Evolutionary conservation across 805 yeast species (phyloP).

Genomic region (Kuraishia ogatae): DNA sequence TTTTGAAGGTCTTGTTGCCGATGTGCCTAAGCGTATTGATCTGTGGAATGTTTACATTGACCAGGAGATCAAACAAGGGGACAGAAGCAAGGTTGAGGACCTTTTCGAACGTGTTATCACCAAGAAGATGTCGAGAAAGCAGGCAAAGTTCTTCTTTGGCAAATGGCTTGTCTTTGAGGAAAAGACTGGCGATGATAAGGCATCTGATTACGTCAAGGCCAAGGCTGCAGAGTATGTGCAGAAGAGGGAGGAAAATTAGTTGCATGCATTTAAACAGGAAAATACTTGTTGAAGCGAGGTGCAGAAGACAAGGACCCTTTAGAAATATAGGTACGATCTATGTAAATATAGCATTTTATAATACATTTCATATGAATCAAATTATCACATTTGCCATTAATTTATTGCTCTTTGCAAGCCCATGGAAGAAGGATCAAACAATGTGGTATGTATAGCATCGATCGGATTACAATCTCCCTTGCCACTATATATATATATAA

Average conservation of each 20-base stretch:
- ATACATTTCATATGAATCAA: neutral
- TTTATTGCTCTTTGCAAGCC: too few species aligned
- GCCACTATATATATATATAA: too few species aligned
- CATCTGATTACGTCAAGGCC: conserved; percentile 79
- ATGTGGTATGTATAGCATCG: too few species aligned
- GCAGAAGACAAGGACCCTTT: neutral
- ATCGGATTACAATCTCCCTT: too few species aligned
- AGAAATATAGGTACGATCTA: neutral
- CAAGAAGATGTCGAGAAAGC: conserved; percentile 69
- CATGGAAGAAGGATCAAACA: too few species aligned
- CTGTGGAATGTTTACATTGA: conserved; percentile 94
- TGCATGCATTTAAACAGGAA: neutral
- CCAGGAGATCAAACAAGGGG: conserved; percentile 73
- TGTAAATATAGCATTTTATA: neutral
- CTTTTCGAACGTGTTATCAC: conserved; percentile 74
- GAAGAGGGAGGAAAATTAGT: conserved; percentile 3
- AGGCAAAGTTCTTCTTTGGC: conserved; percentile 89
- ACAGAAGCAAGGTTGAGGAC: conserved; percentile 61
- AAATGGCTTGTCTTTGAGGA: conserved; percentile 87
- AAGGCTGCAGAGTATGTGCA: conserved; percentile 69
- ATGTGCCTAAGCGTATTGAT: conserved; percentile 87
- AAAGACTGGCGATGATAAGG: conserved; percentile 53
- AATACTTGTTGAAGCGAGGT: neutral
- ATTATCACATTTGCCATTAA: too few species aligned
- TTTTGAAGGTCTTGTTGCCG: conserved; percentile 85